Evolutionary conservation across 345 rosid species (phyloP).

Genomic region (Citrus hindsii): DNA sequence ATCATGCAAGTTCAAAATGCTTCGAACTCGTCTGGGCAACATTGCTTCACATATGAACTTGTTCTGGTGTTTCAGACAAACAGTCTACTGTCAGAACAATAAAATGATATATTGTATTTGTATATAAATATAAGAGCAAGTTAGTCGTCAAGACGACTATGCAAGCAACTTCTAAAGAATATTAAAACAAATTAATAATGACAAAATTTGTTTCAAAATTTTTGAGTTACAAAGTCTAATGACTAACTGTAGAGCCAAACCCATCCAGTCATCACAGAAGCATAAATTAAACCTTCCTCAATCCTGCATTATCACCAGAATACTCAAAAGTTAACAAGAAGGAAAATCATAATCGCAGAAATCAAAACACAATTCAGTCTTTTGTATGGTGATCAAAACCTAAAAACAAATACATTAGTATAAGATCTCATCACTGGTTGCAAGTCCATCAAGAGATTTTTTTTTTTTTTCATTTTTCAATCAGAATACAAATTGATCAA

Average conservation of each 20-base stretch:
- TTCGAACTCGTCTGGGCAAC: slow-evolving; percentile 18
- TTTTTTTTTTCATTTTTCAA: too few species aligned
- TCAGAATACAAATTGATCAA: too few species aligned
- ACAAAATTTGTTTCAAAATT: too few species aligned
- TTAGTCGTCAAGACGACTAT: neutral
- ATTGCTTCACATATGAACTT: slow-evolving; percentile 3
- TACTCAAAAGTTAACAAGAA: too few species aligned
- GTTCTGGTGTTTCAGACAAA: neutral
- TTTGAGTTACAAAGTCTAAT: neutral
- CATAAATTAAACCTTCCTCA: too few species aligned
- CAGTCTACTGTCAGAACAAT: neutral
- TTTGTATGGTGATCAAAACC: too few species aligned
- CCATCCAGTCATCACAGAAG: neutral
- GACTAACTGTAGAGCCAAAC: neutral
- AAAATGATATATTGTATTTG: neutral
- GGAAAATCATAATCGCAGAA: too few species aligned
- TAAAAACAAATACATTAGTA: too few species aligned
- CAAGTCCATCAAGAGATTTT: too few species aligned
- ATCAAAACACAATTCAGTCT: too few species aligned
- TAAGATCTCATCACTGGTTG: too few species aligned
- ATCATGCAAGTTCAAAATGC: neutral
- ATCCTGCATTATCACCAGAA: too few species aligned
- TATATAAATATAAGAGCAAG: neutral
- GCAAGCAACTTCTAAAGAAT: neutral
- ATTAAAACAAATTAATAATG: neutral